Evolutionary conservation across 805 yeast genomes (phyloP).

Genomic region (Saccharomycodes ludwigii): DNA sequence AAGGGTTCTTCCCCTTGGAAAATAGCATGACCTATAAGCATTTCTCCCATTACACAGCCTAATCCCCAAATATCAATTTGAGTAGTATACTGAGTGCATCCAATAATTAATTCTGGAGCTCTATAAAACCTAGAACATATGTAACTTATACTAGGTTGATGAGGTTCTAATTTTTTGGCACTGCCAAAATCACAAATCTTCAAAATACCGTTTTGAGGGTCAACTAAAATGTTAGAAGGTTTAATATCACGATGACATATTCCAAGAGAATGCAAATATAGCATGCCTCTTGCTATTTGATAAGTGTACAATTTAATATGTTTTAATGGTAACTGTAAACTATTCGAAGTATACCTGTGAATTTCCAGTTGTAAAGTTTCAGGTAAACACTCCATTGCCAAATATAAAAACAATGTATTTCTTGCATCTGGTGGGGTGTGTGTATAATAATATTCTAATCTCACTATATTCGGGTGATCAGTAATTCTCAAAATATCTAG

Average conservation of each 20-base stretch:
- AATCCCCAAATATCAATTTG: conserved; percentile 96
- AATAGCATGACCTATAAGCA: conserved; percentile 85
- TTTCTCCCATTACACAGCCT: conserved; percentile 93
- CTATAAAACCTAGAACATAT: conserved; percentile 93
- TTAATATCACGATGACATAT: conserved; percentile 78
- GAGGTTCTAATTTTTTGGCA: conserved; percentile 65
- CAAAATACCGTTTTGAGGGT: conserved; percentile 51
- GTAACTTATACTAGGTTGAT: conserved; percentile 85
- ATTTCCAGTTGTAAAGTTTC: conserved; percentile 68
- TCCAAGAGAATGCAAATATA: conserved; percentile 67
- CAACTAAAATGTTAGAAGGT: conserved; percentile 71
- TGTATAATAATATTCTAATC: conserved; percentile 58
- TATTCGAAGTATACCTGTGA: conserved; percentile 49
- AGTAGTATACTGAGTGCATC: conserved; percentile 75
- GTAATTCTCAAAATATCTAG: conserved; percentile 64
- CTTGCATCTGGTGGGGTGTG: conserved; percentile 34
- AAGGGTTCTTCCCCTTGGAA: conserved; percentile 89
- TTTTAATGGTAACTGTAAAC: conserved; percentile 52
- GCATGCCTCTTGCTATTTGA: conserved; percentile 75
- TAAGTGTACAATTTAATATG: conserved; percentile 69
- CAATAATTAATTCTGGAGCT: conserved; percentile 92
- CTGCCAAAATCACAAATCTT: conserved; percentile 82
- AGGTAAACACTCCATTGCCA: conserved; percentile 84
- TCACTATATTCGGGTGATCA: conserved; percentile 69
- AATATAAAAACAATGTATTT: conserved; percentile 47